Percentiles rank a stretch among this genome's conserved stretches.
phyloP scores from a whole-genome alignment of 148 eudicot species.

The Fagopyrum tataricum region DNA sequence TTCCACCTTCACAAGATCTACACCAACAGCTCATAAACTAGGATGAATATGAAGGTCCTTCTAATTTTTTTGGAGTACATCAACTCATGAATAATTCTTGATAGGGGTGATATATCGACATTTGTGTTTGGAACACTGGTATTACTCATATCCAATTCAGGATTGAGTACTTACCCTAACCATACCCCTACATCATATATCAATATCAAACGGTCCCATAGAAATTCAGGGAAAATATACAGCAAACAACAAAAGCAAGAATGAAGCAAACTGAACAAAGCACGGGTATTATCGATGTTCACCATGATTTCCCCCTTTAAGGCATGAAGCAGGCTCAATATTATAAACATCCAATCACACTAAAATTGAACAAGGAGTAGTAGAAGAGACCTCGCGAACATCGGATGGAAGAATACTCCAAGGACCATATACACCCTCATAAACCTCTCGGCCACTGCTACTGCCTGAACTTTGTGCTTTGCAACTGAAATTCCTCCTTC shows the following conservation, averaged over 20 bases:
- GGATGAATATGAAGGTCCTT: too few relatives aligned
- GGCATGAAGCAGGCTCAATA: neutral
- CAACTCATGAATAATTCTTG: too few relatives aligned
- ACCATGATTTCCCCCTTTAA: neutral
- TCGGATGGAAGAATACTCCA: conserved; percentile 73
- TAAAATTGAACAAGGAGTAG: neutral
- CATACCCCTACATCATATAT: too few relatives aligned
- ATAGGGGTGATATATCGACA: too few relatives aligned
- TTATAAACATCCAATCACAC: neutral
- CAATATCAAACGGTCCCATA: too few relatives aligned
- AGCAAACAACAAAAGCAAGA: neutral
- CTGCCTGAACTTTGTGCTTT: conserved; percentile 10
- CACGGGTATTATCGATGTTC: neutral
- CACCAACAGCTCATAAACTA: too few relatives aligned
- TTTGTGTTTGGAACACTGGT: too few relatives aligned
- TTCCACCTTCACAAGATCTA: too few relatives aligned
- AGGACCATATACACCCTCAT: conserved; percentile 76
- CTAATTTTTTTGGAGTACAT: too few relatives aligned
- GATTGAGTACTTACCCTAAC: too few relatives aligned
- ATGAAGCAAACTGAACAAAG: neutral
- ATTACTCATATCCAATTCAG: too few relatives aligned
- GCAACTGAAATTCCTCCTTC: neutral
- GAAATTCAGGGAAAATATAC: neutral
- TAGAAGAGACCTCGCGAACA: conserved; percentile 54
- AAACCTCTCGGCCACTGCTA: conserved; percentile 14